These are phyloP conservation scores for Rhynchospora breviuscula DNA, from an alignment of 176 grass and related monocot genomes.

Conservation along the genomic window DNA sequence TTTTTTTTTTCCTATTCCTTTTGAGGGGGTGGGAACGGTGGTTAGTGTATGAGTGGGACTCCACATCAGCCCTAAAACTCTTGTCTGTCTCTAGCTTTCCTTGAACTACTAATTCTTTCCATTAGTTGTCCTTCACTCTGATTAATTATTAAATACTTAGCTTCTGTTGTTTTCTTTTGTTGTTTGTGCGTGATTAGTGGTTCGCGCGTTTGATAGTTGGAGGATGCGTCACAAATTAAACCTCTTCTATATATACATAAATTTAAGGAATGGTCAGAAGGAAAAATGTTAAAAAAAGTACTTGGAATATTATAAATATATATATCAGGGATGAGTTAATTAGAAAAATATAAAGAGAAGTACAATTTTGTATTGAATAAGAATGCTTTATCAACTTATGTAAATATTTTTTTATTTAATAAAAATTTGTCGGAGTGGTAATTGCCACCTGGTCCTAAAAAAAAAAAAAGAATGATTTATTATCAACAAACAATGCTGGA, in stretches of 20 bases:
- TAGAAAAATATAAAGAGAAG: neutral
- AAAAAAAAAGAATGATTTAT: too few species aligned
- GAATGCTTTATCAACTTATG: neutral
- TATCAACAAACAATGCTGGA: neutral
- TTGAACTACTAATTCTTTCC: neutral
- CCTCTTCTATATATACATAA: neutral
- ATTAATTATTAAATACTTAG: neutral
- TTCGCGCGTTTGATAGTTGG: neutral
- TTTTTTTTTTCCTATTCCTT: neutral
- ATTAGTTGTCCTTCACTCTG: neutral
- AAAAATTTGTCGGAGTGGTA: too few species aligned
- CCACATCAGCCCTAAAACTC: conserved; percentile 16
- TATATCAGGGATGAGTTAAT: neutral
- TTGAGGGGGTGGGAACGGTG: neutral
- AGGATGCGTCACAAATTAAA: conserved; percentile 2
- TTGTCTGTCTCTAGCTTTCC: conserved; percentile 4
- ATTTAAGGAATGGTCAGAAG: neutral
- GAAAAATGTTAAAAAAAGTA: neutral
- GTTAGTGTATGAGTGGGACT: conserved; percentile 31
- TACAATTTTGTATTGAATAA: neutral
- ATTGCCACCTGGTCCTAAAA: too few species aligned
- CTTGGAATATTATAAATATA: neutral
- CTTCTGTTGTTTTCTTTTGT: neutral
- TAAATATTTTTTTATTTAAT: too few species aligned
- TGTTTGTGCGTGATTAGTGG: conserved; percentile 14